phyloP scores from a whole-genome alignment of 2,329 filamentous ascomycete genomes.

The Alternaria brassicae region DNA sequence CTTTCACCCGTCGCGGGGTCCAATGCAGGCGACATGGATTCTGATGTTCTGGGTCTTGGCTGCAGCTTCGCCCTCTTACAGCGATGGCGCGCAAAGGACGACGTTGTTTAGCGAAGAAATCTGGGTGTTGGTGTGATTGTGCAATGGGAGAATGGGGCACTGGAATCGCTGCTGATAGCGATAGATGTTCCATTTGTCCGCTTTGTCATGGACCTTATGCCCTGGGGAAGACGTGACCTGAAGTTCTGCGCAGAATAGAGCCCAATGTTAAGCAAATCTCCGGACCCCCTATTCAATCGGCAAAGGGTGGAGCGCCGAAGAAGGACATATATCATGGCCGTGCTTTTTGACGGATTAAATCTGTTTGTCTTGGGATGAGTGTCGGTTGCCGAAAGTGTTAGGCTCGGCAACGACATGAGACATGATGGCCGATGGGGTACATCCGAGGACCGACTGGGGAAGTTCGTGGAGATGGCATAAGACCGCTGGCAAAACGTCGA shows the following conservation, averaged over 20 bases:
- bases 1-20: conserved; percentile 44
- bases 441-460: conserved; percentile 31
- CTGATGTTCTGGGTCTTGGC: conserved; percentile 42
- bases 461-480: conserved; percentile 7
- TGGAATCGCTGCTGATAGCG: conserved; percentile 34
- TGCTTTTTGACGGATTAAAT: conserved; percentile 28
- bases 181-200: conserved; percentile 48
- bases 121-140: conserved; percentile 27
- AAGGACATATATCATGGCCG: conserved; percentile 25
- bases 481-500: neutral
- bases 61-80: conserved; percentile 47
- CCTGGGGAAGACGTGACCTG: conserved; percentile 44
- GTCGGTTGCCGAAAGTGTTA: conserved; percentile 30
- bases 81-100: conserved; percentile 34
- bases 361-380: conserved; percentile 9
- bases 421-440: conserved; percentile 25
- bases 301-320: conserved; percentile 5
- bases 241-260: conserved; percentile 50
- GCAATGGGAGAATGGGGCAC: conserved; percentile 28
- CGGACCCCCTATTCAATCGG: conserved; percentile 13
- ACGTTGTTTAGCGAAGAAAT: conserved; percentile 25
- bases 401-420: conserved; percentile 38
- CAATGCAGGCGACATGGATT: conserved; percentile 41
- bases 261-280: conserved; percentile 30
- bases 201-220: conserved; percentile 40